These are phyloP conservation scores for Lavandula angustifolia DNA, from an alignment of 257 asterid genomes.

Conservation along the genomic window DNA sequence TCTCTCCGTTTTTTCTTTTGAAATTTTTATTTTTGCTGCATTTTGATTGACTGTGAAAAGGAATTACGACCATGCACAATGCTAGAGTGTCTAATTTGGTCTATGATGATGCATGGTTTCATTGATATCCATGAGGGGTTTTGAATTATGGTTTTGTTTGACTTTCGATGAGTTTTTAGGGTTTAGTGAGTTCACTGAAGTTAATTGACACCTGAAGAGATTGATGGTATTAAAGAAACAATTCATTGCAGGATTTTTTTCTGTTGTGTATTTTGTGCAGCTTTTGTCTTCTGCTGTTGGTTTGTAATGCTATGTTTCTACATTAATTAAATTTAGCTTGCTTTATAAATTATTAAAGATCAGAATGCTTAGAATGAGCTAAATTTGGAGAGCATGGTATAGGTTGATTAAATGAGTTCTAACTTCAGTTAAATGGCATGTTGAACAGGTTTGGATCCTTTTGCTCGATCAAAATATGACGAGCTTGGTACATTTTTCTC, in stretches of 20 bases:
- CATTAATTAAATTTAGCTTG: not conserved
- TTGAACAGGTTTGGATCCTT: slow-evolving; percentile 34
- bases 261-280: slow-evolving; percentile 3
- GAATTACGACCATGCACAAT: slow-evolving; percentile 21
- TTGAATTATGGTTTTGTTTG: slow-evolving; percentile 19
- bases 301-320: not conserved
- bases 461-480: slow-evolving; percentile 20
- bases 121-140: slow-evolving; percentile 14
- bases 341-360: not conserved
- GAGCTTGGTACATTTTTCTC: slow-evolving; percentile 38
- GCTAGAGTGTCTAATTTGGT: slow-evolving; percentile 5
- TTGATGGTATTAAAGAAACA: not conserved
- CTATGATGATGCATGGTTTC: not conserved
- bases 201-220: not conserved
- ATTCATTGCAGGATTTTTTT: no score
- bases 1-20: not conserved
- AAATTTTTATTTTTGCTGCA: not conserved
- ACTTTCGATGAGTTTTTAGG: not conserved
- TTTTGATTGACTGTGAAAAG: slow-evolving; percentile 3
- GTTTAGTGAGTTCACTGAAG: slow-evolving; percentile 11
- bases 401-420: slow-evolving; percentile 22
- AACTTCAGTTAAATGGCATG: slow-evolving; percentile 17
- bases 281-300: slow-evolving; percentile 1
- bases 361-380: not conserved
- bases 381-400: not conserved